Conservation (phyloP, 1,139 yeast species). For the Arxiozyma bovina region DNA sequence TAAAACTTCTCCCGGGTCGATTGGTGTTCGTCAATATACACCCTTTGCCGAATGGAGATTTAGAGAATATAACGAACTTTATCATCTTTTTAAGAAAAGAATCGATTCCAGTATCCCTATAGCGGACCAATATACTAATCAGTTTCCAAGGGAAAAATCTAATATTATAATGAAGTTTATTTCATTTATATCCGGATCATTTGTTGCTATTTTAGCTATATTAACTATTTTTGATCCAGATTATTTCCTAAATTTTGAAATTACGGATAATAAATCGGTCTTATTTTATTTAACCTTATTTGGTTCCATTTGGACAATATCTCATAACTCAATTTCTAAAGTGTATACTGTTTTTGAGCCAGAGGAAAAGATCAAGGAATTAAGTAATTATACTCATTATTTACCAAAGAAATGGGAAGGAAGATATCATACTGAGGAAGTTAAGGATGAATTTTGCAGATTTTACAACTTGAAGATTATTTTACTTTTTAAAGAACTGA, state of each 20-base stretch:
- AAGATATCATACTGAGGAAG: slow-evolving; percentile 69
- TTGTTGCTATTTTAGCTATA: slow-evolving; percentile 78
- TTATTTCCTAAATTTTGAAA: slow-evolving; percentile 79
- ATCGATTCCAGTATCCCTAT: slow-evolving; percentile 67
- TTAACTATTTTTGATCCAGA: slow-evolving; percentile 88
- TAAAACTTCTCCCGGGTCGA: slow-evolving; percentile 75
- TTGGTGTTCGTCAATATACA: slow-evolving; percentile 82
- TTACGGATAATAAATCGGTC: slow-evolving; percentile 70
- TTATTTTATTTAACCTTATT: slow-evolving; percentile 80
- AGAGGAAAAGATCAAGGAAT: slow-evolving; percentile 68
- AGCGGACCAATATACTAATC: slow-evolving; percentile 77
- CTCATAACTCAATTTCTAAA: slow-evolving; percentile 52
- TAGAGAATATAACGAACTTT: slow-evolving; percentile 86
- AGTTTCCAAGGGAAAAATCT: slow-evolving; percentile 81
- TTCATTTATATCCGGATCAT: slow-evolving; percentile 78
- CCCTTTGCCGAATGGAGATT: slow-evolving; percentile 94
- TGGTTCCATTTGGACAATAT: slow-evolving; percentile 74
- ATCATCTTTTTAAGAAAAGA: slow-evolving; percentile 76
- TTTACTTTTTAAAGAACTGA: slow-evolving; percentile 66
- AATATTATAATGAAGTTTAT: slow-evolving; percentile 54
- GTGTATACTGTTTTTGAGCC: slow-evolving; percentile 77
- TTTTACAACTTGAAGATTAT: slow-evolving; percentile 66
- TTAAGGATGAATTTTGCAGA: slow-evolving; percentile 72
- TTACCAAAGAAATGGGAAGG: slow-evolving; percentile 84
- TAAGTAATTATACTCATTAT: slow-evolving; percentile 83